Conservation (phyloP, 768 basidiomycete genomes). For the Phallus indusiatus region DNA sequence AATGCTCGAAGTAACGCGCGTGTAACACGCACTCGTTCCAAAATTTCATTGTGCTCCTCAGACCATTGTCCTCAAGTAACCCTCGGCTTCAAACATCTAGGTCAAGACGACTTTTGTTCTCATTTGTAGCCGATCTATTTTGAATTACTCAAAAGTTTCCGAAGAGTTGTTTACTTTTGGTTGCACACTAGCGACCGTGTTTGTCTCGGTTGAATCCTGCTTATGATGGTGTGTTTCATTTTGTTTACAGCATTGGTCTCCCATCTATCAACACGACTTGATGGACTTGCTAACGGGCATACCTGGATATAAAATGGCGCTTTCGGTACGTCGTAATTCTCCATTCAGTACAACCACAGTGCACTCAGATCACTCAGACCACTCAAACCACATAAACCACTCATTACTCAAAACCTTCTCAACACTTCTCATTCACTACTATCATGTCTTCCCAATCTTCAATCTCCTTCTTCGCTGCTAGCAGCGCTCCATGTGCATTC, state of each 20-base stretch:
- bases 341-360: background rate
- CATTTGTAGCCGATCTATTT: background rate
- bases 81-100: background rate
- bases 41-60: background rate
- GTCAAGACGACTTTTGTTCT: background rate
- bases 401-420: background rate
- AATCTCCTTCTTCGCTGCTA: background rate
- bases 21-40: background rate
- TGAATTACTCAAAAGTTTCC: too few species aligned
- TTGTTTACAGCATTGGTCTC: background rate
- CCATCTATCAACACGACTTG: background rate
- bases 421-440: background rate
- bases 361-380: too few species aligned
- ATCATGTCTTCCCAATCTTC: conserved; percentile 1
- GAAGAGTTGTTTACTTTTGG: background rate
- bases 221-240: background rate
- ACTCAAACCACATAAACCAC: background rate
- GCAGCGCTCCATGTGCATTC: background rate
- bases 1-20: background rate
- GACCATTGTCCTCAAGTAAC: background rate
- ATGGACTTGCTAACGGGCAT: background rate
- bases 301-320: background rate
- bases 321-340: background rate
- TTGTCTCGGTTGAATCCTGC: background rate
- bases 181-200: background rate